Percentiles rank a stretch among this genome's conserved stretches.
Conservation (phyloP, 352 stramenopile species). For the Pythium oligandrum region DNA sequence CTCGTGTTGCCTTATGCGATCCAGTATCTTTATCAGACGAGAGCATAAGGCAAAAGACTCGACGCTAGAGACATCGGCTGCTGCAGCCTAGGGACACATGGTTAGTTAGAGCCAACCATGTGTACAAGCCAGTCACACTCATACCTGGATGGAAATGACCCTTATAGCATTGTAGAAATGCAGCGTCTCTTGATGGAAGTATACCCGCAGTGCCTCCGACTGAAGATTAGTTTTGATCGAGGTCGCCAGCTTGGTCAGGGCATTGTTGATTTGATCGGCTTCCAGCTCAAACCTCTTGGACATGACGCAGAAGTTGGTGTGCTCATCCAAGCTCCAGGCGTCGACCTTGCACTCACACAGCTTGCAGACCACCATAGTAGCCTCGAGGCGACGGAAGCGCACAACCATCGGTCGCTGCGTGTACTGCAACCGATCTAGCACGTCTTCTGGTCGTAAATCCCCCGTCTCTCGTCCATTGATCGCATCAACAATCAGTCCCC, state of each 20-base stretch:
- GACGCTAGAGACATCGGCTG: conserved; percentile 66
- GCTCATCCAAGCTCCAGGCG: conserved; percentile 53
- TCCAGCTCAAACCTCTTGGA: conserved; percentile 73
- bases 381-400: conserved; percentile 43
- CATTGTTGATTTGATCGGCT: conserved; percentile 72
- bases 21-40: conserved; percentile 72
- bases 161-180: conserved; percentile 72
- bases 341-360: conserved; percentile 78
- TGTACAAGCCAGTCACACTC: not conserved
- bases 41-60: conserved; percentile 76
- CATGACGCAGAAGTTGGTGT: conserved; percentile 79
- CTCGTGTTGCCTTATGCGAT: conserved; percentile 60
- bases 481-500: conserved; percentile 57
- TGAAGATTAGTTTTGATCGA: conserved; percentile 58
- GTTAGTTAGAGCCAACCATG: not conserved
- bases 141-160: conserved; percentile 54
- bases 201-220: conserved; percentile 25
- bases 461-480: conserved; percentile 46
- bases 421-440: conserved; percentile 64
- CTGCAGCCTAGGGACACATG: conserved; percentile 32
- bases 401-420: conserved; percentile 55
- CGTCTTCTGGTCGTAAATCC: conserved; percentile 31
- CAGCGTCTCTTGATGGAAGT: conserved; percentile 51
- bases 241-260: conserved; percentile 41
- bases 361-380: conserved; percentile 64